A percentile compares a stretch with the other conserved stretches of the same genome.
phyloP scores from a whole-genome alignment of 495 filamentous ascomycete genomes.

The Xylaria cubensis region DNA sequence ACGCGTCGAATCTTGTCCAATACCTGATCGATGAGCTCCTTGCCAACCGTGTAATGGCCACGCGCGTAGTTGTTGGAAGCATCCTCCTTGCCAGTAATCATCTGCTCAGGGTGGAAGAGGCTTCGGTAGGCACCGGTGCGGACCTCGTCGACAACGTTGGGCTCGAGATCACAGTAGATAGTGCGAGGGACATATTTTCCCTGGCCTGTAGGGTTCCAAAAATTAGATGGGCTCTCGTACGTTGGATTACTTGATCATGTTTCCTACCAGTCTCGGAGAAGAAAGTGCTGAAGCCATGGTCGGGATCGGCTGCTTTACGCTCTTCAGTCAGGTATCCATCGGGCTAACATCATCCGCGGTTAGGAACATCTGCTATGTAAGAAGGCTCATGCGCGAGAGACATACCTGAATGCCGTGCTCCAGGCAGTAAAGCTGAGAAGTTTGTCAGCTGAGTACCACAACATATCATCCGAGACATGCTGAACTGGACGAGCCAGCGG shows the following conservation, averaged over 20 bases:
- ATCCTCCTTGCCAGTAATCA: conserved; percentile 99
- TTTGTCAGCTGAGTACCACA: conserved; percentile 34
- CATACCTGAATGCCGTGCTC: conserved; percentile 99
- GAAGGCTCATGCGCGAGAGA: conserved; percentile 24
- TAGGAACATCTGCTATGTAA: conserved; percentile 37
- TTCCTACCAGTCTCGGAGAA: conserved; percentile 97
- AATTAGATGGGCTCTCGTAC: conserved; percentile 31
- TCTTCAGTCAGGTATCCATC: conserved; percentile 99
- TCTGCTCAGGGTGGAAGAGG: conserved; percentile 97
- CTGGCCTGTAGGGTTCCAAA: conserved; percentile 67
- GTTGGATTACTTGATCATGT: conserved; percentile 11
- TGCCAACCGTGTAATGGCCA: conserved; percentile 98
- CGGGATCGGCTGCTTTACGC: conserved; percentile 88
- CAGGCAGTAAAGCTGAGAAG: conserved; percentile 91
- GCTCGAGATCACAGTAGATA: conserved; percentile 99
- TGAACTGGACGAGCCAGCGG: not conserved
- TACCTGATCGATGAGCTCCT: conserved; percentile 97
- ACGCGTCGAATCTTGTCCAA: conserved; percentile 95
- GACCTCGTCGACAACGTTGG: conserved; percentile 99
- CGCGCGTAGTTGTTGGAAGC: conserved; percentile 99
- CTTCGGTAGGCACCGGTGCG: conserved; percentile 94
- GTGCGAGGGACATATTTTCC: conserved; percentile 99
- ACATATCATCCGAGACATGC: not conserved
- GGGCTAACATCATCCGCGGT: conserved; percentile 66
- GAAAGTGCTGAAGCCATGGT: conserved; percentile 99